Evolutionary conservation across 371 early-diverging fungal species (phyloP).

Genomic region (Apophysomyces elegans): DNA sequence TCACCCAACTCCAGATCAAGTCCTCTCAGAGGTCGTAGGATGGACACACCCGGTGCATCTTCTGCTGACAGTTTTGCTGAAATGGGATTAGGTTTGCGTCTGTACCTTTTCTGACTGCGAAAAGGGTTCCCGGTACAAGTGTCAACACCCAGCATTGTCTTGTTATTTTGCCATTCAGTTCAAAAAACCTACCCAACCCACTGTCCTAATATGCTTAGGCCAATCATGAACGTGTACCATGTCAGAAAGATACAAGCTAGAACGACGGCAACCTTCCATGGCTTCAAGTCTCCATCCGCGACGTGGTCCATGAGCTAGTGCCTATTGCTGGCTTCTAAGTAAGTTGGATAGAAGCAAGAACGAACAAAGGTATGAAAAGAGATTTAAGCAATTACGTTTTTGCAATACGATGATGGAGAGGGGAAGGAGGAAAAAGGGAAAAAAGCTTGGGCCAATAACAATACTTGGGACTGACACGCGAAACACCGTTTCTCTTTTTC

Average conservation of each 20-base stretch:
- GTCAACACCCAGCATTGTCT: no score
- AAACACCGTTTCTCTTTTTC: no score
- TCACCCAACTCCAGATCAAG: slow-evolving; percentile 79
- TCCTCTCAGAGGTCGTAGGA: slow-evolving; percentile 93
- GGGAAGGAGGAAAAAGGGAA: not conserved
- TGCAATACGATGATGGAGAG: not conserved
- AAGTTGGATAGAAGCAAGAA: not conserved
- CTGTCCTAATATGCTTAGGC: slow-evolving; percentile 47
- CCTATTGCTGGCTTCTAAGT: not conserved
- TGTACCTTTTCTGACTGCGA: slow-evolving; percentile 57
- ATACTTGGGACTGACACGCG: no score
- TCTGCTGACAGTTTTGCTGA: slow-evolving; percentile 49
- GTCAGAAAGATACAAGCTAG: slow-evolving; percentile 20
- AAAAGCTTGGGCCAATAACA: no score
- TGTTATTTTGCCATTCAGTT: not conserved
- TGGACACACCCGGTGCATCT: slow-evolving; percentile 72
- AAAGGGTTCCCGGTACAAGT: no score
- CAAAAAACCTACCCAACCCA: slow-evolving; percentile 37
- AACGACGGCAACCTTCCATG: slow-evolving; percentile 15
- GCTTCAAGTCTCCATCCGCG: slow-evolving; percentile 6
- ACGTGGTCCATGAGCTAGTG: slow-evolving; percentile 2
- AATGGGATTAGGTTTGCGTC: slow-evolving; percentile 42
- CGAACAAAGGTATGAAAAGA: slow-evolving; percentile 3
- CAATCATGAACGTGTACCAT: slow-evolving; percentile 49
- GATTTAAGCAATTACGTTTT: not conserved